phyloP scores from a whole-genome alignment of 257 asterid genomes.

The Apocynum venetum region DNA sequence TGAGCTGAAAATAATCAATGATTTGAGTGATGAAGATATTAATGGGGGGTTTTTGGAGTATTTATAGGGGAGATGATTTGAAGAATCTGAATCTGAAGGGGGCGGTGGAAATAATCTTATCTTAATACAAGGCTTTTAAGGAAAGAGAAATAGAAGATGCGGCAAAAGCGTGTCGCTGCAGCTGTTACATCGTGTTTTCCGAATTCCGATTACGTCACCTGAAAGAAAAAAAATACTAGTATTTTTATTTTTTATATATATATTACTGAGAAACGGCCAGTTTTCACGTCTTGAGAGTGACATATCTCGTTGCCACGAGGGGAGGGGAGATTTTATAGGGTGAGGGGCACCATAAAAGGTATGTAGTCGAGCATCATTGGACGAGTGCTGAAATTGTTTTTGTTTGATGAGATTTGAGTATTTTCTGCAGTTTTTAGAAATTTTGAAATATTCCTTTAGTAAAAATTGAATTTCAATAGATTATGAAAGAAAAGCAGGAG shows the following conservation, averaged over 20 bases:
- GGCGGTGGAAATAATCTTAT: not conserved
- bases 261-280: not conserved
- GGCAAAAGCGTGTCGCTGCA: constrained; percentile 21
- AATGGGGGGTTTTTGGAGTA: too few relatives aligned
- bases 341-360: not conserved
- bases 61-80: constrained; percentile 1
- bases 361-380: not conserved
- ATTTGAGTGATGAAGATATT: not conserved
- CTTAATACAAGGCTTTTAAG: not conserved
- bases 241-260: too few relatives aligned
- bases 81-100: too few relatives aligned
- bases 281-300: not conserved
- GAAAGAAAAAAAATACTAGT: too few relatives aligned
- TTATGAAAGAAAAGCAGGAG: too few relatives aligned
- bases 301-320: not conserved
- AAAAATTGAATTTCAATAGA: too few relatives aligned
- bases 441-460: too few relatives aligned
- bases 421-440: too few relatives aligned
- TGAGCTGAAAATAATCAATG: too few relatives aligned
- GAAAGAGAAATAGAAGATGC: not conserved
- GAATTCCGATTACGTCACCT: too few relatives aligned
- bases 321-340: not conserved
- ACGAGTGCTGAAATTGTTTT: too few relatives aligned
- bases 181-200: not conserved
- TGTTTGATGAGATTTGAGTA: too few relatives aligned